phyloP scores from a whole-genome alignment of 805 yeast genomes.

The Clavispora asparagi region DNA sequence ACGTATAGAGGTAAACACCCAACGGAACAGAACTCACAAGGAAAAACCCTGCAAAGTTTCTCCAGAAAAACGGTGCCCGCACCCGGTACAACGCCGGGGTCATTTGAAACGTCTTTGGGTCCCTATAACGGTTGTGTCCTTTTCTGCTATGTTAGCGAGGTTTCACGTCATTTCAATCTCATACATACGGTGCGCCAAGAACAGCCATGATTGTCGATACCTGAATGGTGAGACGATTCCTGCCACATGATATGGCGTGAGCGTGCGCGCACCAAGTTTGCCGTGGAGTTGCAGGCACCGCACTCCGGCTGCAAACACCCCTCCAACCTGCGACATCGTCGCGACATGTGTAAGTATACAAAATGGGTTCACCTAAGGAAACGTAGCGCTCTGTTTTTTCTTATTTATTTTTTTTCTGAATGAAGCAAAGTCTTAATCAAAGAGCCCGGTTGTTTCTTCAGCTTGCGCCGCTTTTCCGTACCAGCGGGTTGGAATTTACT shows the following conservation, averaged over 20 bases:
- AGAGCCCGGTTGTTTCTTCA: not conserved
- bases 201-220: slow-evolving; percentile 18
- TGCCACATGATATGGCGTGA: not conserved
- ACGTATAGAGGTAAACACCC: slow-evolving; percentile 63
- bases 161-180: not conserved
- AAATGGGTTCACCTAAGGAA: too few relatives aligned
- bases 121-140: slow-evolving; percentile 43
- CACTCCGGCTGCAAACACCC: not conserved
- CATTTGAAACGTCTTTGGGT: slow-evolving; percentile 74
- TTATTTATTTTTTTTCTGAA: not conserved
- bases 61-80: slow-evolving; percentile 78
- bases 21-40: slow-evolving; percentile 59
- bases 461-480: not conserved
- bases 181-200: slow-evolving; percentile 27
- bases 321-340: too few relatives aligned
- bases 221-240: not conserved
- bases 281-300: not conserved
- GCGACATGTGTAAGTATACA: too few relatives aligned
- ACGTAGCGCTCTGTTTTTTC: too few relatives aligned
- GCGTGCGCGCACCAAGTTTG: not conserved
- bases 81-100: slow-evolving; percentile 93
- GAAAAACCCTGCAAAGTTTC: slow-evolving; percentile 60
- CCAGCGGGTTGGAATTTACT: not conserved
- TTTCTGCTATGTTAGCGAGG: slow-evolving; percentile 25
- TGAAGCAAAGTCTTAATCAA: not conserved